These are phyloP conservation scores for Backusella parvicylindrica DNA, from an alignment of 192 early-diverging fungal genomes.

Conservation along the genomic window DNA sequence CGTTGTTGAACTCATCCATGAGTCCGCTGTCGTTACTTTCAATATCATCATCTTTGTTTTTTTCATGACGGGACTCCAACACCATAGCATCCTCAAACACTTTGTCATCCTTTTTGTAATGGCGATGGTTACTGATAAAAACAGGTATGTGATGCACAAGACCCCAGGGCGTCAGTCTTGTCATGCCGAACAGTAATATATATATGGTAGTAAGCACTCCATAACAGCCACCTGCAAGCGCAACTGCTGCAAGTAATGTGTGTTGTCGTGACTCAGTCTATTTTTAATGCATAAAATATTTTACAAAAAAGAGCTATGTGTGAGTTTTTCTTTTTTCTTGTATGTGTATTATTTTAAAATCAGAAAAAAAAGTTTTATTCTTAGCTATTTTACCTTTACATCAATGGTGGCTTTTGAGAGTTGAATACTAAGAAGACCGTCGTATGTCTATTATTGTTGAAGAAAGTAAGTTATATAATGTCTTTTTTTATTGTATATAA, in stretches of 20 bases:
- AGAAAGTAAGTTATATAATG: neutral
- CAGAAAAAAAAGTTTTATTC: neutral
- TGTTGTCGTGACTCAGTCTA: constrained; percentile 28
- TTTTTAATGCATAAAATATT: neutral
- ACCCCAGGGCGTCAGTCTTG: constrained; percentile 22
- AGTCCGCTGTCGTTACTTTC: neutral
- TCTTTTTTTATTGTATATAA: neutral
- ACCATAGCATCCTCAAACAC: neutral
- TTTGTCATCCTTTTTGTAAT: neutral
- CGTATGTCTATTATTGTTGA: constrained; percentile 4
- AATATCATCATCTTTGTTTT: neutral
- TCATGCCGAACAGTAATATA: constrained; percentile 27
- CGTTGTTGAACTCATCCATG: neutral
- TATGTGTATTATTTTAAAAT: neutral
- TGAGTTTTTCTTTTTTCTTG: neutral
- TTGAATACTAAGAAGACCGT: constrained; percentile 16
- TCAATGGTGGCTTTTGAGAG: constrained; percentile 10
- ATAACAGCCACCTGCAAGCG: constrained; percentile 26
- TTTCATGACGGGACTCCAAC: neutral
- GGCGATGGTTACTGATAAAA: constrained; percentile 8
- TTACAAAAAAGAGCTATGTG: neutral
- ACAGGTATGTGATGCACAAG: constrained; percentile 23
- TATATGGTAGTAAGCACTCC: constrained; percentile 23
- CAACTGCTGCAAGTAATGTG: constrained; percentile 17
- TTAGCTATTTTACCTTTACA: neutral